Conservation (phyloP, 1,284 basidiomycete species). For the Ganoderma multipileum region DNA sequence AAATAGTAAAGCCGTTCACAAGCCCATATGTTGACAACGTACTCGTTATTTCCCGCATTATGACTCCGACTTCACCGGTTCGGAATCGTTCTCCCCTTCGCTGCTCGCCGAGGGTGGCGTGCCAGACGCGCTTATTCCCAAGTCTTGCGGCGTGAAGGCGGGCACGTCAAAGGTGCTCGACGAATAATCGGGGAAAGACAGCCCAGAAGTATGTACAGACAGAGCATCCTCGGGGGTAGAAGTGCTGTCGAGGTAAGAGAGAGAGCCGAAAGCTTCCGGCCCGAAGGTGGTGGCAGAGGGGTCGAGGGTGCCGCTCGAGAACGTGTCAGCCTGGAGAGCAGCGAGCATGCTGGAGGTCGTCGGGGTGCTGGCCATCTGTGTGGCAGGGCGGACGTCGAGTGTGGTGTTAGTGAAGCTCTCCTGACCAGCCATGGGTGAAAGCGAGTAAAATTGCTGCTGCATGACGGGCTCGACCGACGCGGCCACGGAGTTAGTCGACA, state of each 20-base stretch:
- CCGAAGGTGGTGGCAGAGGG: constrained; percentile 64
- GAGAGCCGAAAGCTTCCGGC: constrained; percentile 68
- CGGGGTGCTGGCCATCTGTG: constrained; percentile 74
- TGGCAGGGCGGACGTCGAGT: constrained; percentile 58
- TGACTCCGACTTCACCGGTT: constrained; percentile 55
- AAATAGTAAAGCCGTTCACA: constrained; percentile 31
- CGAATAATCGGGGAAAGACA: constrained; percentile 70
- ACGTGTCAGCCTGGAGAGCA: constrained; percentile 77
- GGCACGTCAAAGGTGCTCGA: constrained; percentile 70
- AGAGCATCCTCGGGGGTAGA: constrained; percentile 58
- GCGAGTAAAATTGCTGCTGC: constrained; percentile 83
- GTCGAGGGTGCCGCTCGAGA: constrained; percentile 68
- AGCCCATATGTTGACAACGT: constrained; percentile 24
- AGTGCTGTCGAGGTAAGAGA: constrained; percentile 78
- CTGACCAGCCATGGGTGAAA: constrained; percentile 83
- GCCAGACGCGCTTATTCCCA: constrained; percentile 61
- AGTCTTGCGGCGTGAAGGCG: constrained; percentile 67
- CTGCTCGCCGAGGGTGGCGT: constrained; percentile 51
- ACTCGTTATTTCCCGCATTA: constrained; percentile 24
- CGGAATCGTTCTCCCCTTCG: constrained; percentile 59
- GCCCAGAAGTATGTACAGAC: constrained; percentile 58
- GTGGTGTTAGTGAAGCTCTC: constrained; percentile 64
- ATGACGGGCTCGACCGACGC: constrained; percentile 89
- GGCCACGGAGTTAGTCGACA: constrained; percentile 88
- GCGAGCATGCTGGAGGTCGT: constrained; percentile 89